Base-by-base conservation (phyloP, 129 eudicot genomes). In the Pulicaria dysenterica region DNA sequence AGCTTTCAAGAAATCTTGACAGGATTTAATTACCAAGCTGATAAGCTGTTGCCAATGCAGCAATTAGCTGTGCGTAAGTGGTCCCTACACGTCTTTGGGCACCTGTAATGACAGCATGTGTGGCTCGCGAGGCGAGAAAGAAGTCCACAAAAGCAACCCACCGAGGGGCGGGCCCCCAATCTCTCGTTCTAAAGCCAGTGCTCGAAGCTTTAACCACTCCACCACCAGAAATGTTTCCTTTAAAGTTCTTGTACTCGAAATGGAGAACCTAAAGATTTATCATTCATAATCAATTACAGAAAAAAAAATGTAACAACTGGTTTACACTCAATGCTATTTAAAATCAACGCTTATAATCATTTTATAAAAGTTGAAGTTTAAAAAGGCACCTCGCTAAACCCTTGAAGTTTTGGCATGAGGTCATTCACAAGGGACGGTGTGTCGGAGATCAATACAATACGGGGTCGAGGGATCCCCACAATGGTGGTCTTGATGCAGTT, bases 121-220 rank as follows among this genome's bases (percentile, higher is more conserved):
- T 79, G 5, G 94, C 87, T 0, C 85, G 80, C 34, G 94, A 80
- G 36, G 94, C 94, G 15, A 87, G 68, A 72, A 84, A 87, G 67
- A 87, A 87, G 73, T 84, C 94, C 15, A 87, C 94, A 51, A 84
- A 87, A 7, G 94, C 87, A 73, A 87, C 94, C 94, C 94, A 87
- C 14, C 94, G 83, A 14, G 93, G 94, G 41, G 93, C 89, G 1
- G 93, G 93, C 53, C 93, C 93, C 93, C 93, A 87, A 62, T 87
- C 89, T 76, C 71, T 87, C 62, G 53, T 81, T 80, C 93, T 71
- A 66, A 82, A 87, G 8, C 74, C 78, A 13, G 69, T 36, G 6
- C 44, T 62, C 11, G 44, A 37, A 63, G 65, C 49, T 40, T 34
- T 34, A 57, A 10, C 42, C 36, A 40, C 8, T 4, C 75, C 34